Percentiles rank a stretch among this genome's conserved stretches.
These are phyloP conservation scores for Mycena olivaceomarginata DNA, from an alignment of 768 basidiomycete genomes.

Conservation along the genomic window DNA sequence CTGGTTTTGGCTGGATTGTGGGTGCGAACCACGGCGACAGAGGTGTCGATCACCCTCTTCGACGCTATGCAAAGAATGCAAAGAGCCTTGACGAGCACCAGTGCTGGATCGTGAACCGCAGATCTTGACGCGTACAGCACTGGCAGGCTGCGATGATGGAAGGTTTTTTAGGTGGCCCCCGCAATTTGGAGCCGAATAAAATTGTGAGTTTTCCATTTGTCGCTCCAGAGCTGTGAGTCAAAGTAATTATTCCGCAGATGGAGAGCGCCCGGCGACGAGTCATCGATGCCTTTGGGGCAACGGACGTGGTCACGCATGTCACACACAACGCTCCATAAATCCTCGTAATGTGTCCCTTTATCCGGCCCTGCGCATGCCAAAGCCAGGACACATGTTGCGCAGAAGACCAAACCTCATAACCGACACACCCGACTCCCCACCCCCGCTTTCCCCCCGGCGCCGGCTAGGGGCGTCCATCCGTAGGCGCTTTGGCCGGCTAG, in stretches of 20 bases:
- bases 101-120: background rate
- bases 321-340: constrained; percentile 27
- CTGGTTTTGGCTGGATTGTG: constrained; percentile 18
- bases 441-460: too few relatives aligned
- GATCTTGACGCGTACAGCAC: constrained; percentile 3
- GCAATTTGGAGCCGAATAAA: constrained; percentile 7
- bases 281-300: constrained; percentile 6
- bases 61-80: constrained; percentile 4
- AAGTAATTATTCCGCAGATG: constrained; percentile 21
- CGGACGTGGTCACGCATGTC: constrained; percentile 21
- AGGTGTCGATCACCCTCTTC: constrained; percentile 13
- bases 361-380: constrained; percentile 33
- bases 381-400: constrained; percentile 38
- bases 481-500: constrained; percentile 36
- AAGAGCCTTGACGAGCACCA: constrained; percentile 13
- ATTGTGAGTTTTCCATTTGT: constrained; percentile 31
- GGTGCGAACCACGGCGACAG: background rate
- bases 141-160: constrained; percentile 25
- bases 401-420: constrained; percentile 36
- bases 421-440: constrained; percentile 15
- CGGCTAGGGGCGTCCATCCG: constrained; percentile 43
- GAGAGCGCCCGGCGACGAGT: constrained; percentile 28
- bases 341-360: constrained; percentile 34
- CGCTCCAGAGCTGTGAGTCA: constrained; percentile 34
- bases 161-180: background rate